Base-by-base conservation (phyloP, 2,329 filamentous ascomycete genomes). In the Triangularia verruculosa region DNA sequence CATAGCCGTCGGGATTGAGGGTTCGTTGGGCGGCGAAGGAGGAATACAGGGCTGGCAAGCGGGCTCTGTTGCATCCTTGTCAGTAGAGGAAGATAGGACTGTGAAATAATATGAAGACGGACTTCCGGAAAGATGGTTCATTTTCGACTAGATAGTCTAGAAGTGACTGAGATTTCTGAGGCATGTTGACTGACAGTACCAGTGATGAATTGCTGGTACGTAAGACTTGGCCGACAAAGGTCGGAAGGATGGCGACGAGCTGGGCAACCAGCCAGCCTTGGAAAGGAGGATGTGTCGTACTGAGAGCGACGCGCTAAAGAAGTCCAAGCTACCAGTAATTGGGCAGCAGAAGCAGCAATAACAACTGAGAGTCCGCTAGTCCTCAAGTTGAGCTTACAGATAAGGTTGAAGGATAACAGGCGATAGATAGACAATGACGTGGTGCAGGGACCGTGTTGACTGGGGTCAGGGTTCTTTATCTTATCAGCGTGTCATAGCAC, bases 41-140 rank as follows among this genome's bases (percentile, higher is more conserved):
- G 57, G 71, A 73, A 64, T 72, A 73, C 34, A 74, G 68, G 24
- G 71, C 70, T 8, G 68, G 70, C 9, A 70, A 65, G 17, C 71
- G 71, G 62, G 71, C 68, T 69, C 72, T 73, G 67, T 57, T 13
- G n/a, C 4, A 28, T 28, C 61, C 47, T 6, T 66, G 58, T 69
- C 62, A 62, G 59, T 59, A 15, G 39, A 20, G 11, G 39, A 20
- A 13, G 32, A 6, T 25, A 6, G 20, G 39, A 30, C 28, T n/a
- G 27, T 27, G 53, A 39, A 30, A 59, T 24, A 52, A 28, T 32
- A 52, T 15, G 15, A 59, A 63, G 7, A 59, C 66, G 47, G 54
- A 72, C 73, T 70, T 73, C 34, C 72, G 67, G 52, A 74, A 74
- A 11, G 66, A 63, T 9, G 70, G 71, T 64, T 74, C 73, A 64